These are phyloP conservation scores for Nitzschia putrida DNA, from an alignment of 108 stramenopile species.

Conservation along the genomic window DNA sequence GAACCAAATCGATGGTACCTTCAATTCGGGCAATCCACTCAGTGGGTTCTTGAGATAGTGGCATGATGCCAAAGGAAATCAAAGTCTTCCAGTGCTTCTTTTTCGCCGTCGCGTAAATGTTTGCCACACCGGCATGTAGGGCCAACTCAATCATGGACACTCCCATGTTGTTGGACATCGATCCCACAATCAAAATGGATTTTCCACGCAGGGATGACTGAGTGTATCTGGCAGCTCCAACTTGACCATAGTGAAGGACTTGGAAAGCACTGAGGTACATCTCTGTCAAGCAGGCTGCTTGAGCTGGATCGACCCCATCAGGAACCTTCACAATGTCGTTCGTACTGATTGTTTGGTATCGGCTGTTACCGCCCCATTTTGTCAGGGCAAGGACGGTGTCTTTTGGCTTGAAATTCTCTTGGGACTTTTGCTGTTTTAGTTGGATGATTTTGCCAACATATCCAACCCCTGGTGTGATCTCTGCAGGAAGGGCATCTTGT, in stretches of 20 bases:
- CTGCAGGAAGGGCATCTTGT: slow-evolving; percentile 4
- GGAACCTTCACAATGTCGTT: slow-evolving; percentile 63
- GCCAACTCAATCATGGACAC: slow-evolving; percentile 52
- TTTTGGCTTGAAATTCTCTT: slow-evolving; percentile 34
- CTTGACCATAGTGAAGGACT: slow-evolving; percentile 39
- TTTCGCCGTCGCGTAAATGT: slow-evolving; percentile 41
- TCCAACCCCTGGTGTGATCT: slow-evolving; percentile 53
- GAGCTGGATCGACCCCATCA: slow-evolving; percentile 42
- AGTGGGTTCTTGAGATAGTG: slow-evolving; percentile 30
- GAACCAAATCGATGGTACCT: slow-evolving; percentile 44
- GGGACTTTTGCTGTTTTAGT: slow-evolving; percentile 9
- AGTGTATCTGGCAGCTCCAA: slow-evolving; percentile 26
- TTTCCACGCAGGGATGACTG: slow-evolving; percentile 40
- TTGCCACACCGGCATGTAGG: slow-evolving; percentile 33
- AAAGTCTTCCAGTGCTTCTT: slow-evolving; percentile 44
- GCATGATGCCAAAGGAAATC: slow-evolving; percentile 41
- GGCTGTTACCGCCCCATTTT: slow-evolving; percentile 68
- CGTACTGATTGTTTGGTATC: slow-evolving; percentile 56
- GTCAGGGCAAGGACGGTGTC: slow-evolving; percentile 62
- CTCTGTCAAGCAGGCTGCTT: slow-evolving; percentile 45
- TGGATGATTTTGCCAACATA: slow-evolving; percentile 51
- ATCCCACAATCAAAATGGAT: slow-evolving; percentile 43
- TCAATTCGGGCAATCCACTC: slow-evolving; percentile 37
- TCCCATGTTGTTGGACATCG: slow-evolving; percentile 42
- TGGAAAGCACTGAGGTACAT: slow-evolving; percentile 54